Evolutionary conservation across 2,329 filamentous ascomycete genomes (phyloP), one percentile per base, ranked within the genome.

Genomic region (Clathrospora elynae): DNA sequence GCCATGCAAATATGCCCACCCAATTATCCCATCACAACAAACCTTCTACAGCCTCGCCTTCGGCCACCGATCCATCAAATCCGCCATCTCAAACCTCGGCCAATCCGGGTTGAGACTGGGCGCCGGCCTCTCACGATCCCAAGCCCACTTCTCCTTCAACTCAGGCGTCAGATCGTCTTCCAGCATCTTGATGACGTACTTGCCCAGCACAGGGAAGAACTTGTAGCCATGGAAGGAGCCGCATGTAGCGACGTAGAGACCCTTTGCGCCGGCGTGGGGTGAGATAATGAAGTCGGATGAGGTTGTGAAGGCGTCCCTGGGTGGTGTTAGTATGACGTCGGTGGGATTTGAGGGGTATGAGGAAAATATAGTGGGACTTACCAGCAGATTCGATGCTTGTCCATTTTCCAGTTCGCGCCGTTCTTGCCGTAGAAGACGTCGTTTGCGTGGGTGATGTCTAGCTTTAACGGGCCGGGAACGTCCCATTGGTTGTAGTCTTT

Each of bases 351-450:
- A n/a, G 12, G 3, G 12, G 28, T 16, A 33, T 7, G 7, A 8
- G 16, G n/a, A n/a, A n/a, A n/a, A n/a, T n/a, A n/a, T 5, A 25
- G 39, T 2, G 22, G 10, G 10, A 38, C 59, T 65, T 65, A 85
- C 83, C 84, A 87, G 75, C 83, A 86, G 45, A 86, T 81, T 5
- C 84, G 76, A 58, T 84, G 78, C 58, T 84, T 80, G 42, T 78
- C 77, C 66, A 83, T 77, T 49, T 79, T 76, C 81, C 80, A 85
- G 29, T 68, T 61, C 9, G 73, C 74, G 20, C 78, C 77, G 13
- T 78, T 77, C 34, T 76, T 74, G 6, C 82, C 83, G 52, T 84
- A 86, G 51, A 83, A 84, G 1, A 80, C 73, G 31, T 77, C 68
- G 42, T 78, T 80, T 2, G 80, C 77, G 30, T 79, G 70, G n/a